Evolutionary conservation across 1,284 basidiomycete genomes (phyloP), one percentile per base, ranked within the genome.

Genomic region (Ganoderma multipileum): DNA sequence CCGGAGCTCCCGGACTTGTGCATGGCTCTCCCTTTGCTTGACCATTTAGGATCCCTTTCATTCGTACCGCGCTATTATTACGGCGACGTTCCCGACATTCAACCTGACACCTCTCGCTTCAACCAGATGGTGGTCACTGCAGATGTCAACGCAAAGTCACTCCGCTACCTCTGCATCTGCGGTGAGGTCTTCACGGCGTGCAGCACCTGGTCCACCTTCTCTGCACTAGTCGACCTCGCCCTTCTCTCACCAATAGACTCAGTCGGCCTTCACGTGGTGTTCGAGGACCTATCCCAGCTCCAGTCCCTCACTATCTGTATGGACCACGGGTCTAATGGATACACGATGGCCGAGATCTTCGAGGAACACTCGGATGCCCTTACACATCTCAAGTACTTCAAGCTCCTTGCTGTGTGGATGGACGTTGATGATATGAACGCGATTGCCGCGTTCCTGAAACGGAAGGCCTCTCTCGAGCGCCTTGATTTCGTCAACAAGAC

Each of bases 211-310:
- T 28, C 30, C 33, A 33, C 33, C 1, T 11, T 62, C 30, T 20
- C 28, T 8, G 33, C 42, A 2, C 61, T 62, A 1, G 44, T 38
- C 2, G 33, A 62, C 18, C 61, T 62, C 61, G n/a, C 61, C 20
- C 55, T 58, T n/a, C 33, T 58, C 9, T 58, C 55, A 0, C 30
- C 33, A 9, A 11, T 38, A 8, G 55, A 58, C 20, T 9, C 11
- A 9, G 33, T 12, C 33, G 33, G 55, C 30, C 55, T 58, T 0
- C 55, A 38, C 18, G 20, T 16, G 2, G 30, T 62, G 18, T 50
- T 50, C 44, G 61, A 62, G 20, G 42, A 36, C 14, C 47, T 44
- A n/a, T n/a, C 61, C 9, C 61, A 50, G 44, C 61, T 62, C 20
- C 30, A 42, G 7, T 62, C 61, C 11, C 30, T 62, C 30, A 14